Evolutionary conservation across 495 filamentous ascomycete species (phyloP).

Genomic region (Penicillium pulvis): DNA sequence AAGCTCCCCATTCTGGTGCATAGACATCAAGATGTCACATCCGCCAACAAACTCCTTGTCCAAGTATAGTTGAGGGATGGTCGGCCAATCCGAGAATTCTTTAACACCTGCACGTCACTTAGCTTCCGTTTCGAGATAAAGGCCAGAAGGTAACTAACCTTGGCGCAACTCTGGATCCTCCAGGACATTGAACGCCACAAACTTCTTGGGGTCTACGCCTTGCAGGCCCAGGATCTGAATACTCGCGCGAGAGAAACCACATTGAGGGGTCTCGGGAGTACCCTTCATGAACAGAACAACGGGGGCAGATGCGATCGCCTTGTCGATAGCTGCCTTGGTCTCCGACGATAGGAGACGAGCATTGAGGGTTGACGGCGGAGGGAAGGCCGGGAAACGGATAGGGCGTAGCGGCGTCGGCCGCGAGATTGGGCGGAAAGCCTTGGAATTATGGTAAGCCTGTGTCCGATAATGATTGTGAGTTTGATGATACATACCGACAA

Average conservation of each 20-base stretch:
- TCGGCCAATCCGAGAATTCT: constrained; percentile 98
- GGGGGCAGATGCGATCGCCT: constrained; percentile 78
- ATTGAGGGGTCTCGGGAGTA: constrained; percentile 95
- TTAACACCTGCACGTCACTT: constrained; percentile 72
- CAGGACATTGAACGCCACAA: constrained; percentile 93
- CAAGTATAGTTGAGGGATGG: constrained; percentile 94
- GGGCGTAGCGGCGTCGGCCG: constrained; percentile 28
- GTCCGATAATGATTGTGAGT: not conserved
- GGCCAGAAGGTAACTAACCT: constrained; percentile 55
- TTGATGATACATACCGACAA: constrained; percentile 32
- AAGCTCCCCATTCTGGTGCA: constrained; percentile 96
- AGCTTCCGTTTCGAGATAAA: not conserved
- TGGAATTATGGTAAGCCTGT: constrained; percentile 9
- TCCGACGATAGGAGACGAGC: constrained; percentile 75
- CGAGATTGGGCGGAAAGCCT: constrained; percentile 41
- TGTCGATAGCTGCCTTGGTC: constrained; percentile 78
- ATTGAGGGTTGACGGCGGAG: constrained; percentile 37
- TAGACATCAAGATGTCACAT: constrained; percentile 93
- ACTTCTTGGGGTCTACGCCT: constrained; percentile 95
- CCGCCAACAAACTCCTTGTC: constrained; percentile 95
- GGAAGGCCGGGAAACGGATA: constrained; percentile 29
- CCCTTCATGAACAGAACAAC: constrained; percentile 99
- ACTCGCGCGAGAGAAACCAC: constrained; percentile 92
- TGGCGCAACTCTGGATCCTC: constrained; percentile 84
- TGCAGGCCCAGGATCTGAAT: constrained; percentile 94